Percentiles rank a stretch among this genome's conserved stretches.
These are phyloP conservation scores for Clarireedia sp. DNA, from an alignment of 2,329 filamentous ascomycete genomes.

Conservation along the genomic window DNA sequence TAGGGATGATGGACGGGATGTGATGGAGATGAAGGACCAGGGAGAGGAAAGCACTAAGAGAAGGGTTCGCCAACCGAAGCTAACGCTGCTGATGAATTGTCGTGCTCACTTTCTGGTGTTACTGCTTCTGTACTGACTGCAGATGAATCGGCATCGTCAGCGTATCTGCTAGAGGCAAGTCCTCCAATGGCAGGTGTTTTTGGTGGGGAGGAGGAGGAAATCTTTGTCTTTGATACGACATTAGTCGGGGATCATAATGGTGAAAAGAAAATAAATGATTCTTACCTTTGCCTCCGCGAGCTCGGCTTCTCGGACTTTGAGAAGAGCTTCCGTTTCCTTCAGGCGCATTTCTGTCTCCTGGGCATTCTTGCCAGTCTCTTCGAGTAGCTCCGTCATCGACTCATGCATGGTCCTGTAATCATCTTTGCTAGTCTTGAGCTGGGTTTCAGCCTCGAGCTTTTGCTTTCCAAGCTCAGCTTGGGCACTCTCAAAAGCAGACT, in stretches of 20 bases:
- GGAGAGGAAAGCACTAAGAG: slow-evolving; percentile 21
- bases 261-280: background rate
- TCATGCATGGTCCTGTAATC: slow-evolving; percentile 55
- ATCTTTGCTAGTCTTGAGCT: slow-evolving; percentile 42
- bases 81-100: slow-evolving; percentile 57
- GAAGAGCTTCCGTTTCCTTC: slow-evolving; percentile 33
- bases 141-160: slow-evolving; percentile 31
- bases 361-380: slow-evolving; percentile 40
- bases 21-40: background rate
- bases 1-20: background rate
- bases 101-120: slow-evolving; percentile 51
- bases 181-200: slow-evolving; percentile 32
- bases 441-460: slow-evolving; percentile 42
- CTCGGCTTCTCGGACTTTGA: slow-evolving; percentile 52
- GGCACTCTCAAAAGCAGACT: slow-evolving; percentile 34
- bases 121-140: slow-evolving; percentile 23
- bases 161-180: slow-evolving; percentile 47
- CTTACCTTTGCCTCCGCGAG: slow-evolving; percentile 51
- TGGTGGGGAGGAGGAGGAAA: slow-evolving; percentile 34
- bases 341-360: slow-evolving; percentile 33
- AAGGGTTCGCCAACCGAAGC: slow-evolving; percentile 50
- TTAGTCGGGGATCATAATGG: slow-evolving; percentile 5
- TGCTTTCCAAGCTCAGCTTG: slow-evolving; percentile 47
- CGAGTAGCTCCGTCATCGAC: slow-evolving; percentile 50
- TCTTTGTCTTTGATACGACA: slow-evolving; percentile 6